Evolutionary conservation across 768 basidiomycete species (phyloP), one percentile per base, ranked within the genome.

Genomic region (Suillus bovinus): DNA sequence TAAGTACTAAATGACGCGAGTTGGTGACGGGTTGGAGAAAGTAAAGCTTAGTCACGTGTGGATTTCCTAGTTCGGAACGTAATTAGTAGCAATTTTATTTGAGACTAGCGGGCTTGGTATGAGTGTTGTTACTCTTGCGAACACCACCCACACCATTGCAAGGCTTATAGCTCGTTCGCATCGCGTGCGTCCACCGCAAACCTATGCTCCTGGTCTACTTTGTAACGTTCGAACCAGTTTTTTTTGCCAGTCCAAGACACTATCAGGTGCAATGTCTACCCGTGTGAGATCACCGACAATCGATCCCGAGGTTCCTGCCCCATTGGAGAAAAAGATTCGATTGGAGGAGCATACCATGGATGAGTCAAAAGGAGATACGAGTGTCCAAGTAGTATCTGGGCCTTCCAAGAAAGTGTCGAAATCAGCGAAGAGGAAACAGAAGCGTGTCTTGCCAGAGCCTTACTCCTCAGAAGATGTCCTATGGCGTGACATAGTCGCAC

Each of bases 401-500:
- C 36, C 54, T 16, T 38, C 54, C 24, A 58, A 62, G 42, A 62
- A 36, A 46, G n/a, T 42, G 33, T 47, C 59, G 4, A 33, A 58
- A 41, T 64, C 61, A 46, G 13, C 55, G 29, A 38, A 36, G 22
- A 46, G 52, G 68, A 58, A 54, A 39, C 38, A 44, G 54, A 65
- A 63, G 42, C 65, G 34, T 38, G 27, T 27, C 27, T 50, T 65
- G 3, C 61, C 66, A 1, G 92, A 92, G 54, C 78, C 83, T 0
- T 89, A 83, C 68, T 89, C 92, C 3, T 66, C 84, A 17, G 90
- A 88, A 27, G 92, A 94, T 68, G 89, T 95, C 13, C 76, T 91
- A 33, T 86, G 83, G 75, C 83, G 80, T 55, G 94, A 97, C 61
- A 82, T 95, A 27, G 70, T 84, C 34, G 80, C 78, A 3, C 77